A percentile compares a stretch with the other conserved stretches of the same genome.
phyloP scores from a whole-genome alignment of 495 filamentous ascomycete species.

The Amorphotheca resinae region DNA sequence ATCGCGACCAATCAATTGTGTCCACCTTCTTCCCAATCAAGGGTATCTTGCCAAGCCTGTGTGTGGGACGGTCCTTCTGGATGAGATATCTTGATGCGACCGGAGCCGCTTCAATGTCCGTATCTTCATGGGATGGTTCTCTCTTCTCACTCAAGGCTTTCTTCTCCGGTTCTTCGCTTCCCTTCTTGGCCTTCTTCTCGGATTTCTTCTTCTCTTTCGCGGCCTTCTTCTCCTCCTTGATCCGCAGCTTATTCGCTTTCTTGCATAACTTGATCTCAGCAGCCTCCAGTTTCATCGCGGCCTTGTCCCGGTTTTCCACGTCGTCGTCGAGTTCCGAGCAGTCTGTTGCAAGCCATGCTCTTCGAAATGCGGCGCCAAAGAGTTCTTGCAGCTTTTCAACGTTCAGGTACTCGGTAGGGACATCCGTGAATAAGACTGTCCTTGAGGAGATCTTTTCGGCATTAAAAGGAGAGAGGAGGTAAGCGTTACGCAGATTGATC shows the following conservation, averaged over 20 bases:
- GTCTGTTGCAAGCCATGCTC: conserved; percentile 76
- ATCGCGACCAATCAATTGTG: conserved; percentile 83
- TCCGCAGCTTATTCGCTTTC: conserved; percentile 61
- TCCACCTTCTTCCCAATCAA: conserved; percentile 86
- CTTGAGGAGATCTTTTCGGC: conserved; percentile 80
- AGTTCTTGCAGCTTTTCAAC: conserved; percentile 58
- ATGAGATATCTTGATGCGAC: conserved; percentile 64
- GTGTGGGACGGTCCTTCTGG: conserved; percentile 72
- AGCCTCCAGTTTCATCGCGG: conserved; percentile 75
- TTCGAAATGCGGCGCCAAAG: conserved; percentile 67
- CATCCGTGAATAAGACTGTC: conserved; percentile 83
- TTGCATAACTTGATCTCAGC: conserved; percentile 81
- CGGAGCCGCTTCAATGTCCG: conserved; percentile 53
- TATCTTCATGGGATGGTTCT: conserved; percentile 27
- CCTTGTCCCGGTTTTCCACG: conserved; percentile 72
- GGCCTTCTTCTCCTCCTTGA: conserved; percentile 63
- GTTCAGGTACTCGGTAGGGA: conserved; percentile 65
- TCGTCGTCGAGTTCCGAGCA: conserved; percentile 69
- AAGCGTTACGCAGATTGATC: conserved; percentile 91
- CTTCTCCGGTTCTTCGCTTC: conserved; percentile 60
- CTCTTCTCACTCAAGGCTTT: conserved; percentile 34
- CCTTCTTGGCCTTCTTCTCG: conserved; percentile 60
- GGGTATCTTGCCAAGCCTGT: conserved; percentile 58
- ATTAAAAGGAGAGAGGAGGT: conserved; percentile 76
- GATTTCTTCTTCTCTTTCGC: conserved; percentile 16